A percentile compares a stretch with the other conserved stretches of the same genome.
These are phyloP conservation scores for Harringtonia aguacate DNA, from an alignment of 2,329 filamentous ascomycete genomes.

Conservation along the genomic window DNA sequence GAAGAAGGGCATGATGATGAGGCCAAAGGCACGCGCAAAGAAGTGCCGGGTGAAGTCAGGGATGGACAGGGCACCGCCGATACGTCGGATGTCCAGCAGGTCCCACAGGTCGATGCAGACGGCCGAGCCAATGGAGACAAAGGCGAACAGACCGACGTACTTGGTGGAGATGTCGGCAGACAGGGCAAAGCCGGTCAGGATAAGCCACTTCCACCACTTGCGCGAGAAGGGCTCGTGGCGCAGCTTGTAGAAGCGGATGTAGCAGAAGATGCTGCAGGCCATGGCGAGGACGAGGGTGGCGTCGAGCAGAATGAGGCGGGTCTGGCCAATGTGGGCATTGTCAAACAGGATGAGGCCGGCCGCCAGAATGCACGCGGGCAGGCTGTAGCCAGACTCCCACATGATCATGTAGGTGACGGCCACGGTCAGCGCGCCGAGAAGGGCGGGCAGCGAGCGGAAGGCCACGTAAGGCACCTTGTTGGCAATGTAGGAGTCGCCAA, in stretches of 20 bases:
- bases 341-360: conserved; percentile 84
- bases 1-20: conserved; percentile 87
- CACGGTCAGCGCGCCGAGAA: conserved; percentile 85
- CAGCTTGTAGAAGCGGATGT: conserved; percentile 96
- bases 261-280: conserved; percentile 86
- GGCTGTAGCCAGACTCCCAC: conserved; percentile 98
- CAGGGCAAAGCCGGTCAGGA: conserved; percentile 85
- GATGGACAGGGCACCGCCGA: conserved; percentile 68
- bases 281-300: conserved; percentile 91
- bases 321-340: conserved; percentile 96
- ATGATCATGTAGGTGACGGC: conserved; percentile 94
- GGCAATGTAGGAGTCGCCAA: conserved; percentile 92
- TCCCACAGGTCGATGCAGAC: conserved; percentile 94
- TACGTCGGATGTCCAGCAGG: conserved; percentile 78
- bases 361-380: conserved; percentile 83
- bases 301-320: conserved; percentile 86
- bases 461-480: conserved; percentile 98
- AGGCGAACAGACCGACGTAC: conserved; percentile 94
- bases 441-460: conserved; percentile 84
- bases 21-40: conserved; percentile 68
- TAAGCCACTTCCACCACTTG: conserved; percentile 99
- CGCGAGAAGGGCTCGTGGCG: conserved; percentile 79
- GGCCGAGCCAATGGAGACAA: conserved; percentile 90
- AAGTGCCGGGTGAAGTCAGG: conserved; percentile 83
- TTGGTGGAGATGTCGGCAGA: conserved; percentile 98